Evolutionary conservation across 257 asterid species (phyloP).

Genomic region (Haberlea rhodopensis): DNA sequence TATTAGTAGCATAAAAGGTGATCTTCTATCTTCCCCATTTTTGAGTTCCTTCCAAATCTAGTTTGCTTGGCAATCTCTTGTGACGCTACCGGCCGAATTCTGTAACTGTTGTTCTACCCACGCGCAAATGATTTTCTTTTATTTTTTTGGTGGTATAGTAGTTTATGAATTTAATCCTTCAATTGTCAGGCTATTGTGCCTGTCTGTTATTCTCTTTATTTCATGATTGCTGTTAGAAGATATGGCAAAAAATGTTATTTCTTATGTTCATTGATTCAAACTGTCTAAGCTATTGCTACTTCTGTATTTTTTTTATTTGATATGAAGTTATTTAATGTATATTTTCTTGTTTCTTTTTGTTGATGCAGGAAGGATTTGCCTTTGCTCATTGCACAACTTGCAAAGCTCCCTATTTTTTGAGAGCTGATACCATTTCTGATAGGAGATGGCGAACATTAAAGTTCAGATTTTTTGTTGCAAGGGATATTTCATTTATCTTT

Average conservation of each 20-base stretch:
- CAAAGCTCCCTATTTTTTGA: constrained; percentile 82
- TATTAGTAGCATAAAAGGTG: background rate
- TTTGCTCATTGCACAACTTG: constrained; percentile 98
- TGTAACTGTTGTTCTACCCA: background rate
- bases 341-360: constrained; percentile 11
- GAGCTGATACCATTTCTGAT: constrained; percentile 74
- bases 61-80: constrained; percentile 14
- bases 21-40: background rate
- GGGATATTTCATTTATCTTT: constrained; percentile 84
- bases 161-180: background rate
- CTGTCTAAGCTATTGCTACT: background rate
- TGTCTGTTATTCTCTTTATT: background rate
- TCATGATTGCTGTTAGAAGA: background rate
- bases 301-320: background rate
- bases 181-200: background rate
- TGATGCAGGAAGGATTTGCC: constrained; percentile 86
- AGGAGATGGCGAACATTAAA: constrained; percentile 84
- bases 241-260: background rate
- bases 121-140: background rate
- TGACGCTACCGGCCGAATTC: constrained; percentile 5
- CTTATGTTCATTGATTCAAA: constrained; percentile 4
- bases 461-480: constrained; percentile 88
- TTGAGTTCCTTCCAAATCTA: constrained; percentile 20
- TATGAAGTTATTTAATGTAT: background rate
- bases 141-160: background rate